Base-by-base conservation (phyloP, 768 basidiomycete species). In the Myochromella boudieri region DNA sequence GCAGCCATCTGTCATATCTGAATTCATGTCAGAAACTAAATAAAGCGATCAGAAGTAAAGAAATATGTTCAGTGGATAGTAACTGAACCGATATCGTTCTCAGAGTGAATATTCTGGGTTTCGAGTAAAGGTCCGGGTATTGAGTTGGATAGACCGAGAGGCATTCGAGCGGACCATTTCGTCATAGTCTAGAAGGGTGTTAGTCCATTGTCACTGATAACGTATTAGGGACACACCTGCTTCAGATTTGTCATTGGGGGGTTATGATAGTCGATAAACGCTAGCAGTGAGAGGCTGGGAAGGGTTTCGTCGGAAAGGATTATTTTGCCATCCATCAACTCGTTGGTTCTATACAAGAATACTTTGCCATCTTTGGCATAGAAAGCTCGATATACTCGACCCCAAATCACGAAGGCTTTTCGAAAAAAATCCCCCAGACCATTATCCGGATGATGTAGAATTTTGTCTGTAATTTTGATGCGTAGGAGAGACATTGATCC, bases 161-260 rank as follows among this genome's bases (percentile, higher is more conserved):
- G 72, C 51, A 78, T 80, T 0, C 84, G 73, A n/a, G 84, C 72
- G 10, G 75, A 68, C 77, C 80, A 87, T 61, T 87, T 87, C 1
- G 77, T 68, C 65, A 85, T 75, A 9, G 72, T 68, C 85, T 86
- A 44, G 9, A 37, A 28, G 8, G 25, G 33, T 11, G 33, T 24
- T 25, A 21, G 9, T 7, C 7, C 1, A 12, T 14, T 33, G 15
- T 22, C 40, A n/a, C 24, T 33, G 34, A 29, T 37, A 34, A 6
- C 17, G 29, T 5, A 12, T 3, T 28, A 25, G n/a, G 9, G 34
- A 47, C 60, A 14, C 55, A 81, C 85, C 70, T 87, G 85, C 0
- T 68, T 51, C 0, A 48, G 43, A 45, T 86, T 86, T 6, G 49
- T 18, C 2, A 60, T 17, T 5, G 81, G 54, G 0, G 77, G 71